Evolutionary conservation across 768 basidiomycete genomes (phyloP).

Genomic region (Rickenella mellea): DNA sequence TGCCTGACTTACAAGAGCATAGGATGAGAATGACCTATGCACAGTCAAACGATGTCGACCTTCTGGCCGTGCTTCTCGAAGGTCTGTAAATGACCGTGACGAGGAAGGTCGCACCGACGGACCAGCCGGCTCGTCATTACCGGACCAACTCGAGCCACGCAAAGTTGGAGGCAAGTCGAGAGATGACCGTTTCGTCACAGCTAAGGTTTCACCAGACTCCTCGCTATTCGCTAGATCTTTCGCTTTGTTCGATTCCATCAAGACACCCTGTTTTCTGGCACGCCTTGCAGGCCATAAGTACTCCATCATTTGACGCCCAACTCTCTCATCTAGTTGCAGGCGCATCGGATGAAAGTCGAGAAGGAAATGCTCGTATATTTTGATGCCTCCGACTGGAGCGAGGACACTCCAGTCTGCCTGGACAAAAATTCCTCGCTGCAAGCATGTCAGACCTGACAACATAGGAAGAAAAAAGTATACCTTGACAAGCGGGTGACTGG

Average conservation of each 20-base stretch:
- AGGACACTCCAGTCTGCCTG: constrained; percentile 73
- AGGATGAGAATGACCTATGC: no score
- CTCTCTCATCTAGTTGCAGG: constrained; percentile 75
- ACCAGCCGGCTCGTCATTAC: no score
- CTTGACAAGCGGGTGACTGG: constrained; percentile 64
- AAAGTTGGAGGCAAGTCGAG: no score
- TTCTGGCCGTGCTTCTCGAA: no score
- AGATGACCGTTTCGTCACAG: no score
- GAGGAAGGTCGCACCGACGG: no score
- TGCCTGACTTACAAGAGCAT: no score
- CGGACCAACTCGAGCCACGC: no score
- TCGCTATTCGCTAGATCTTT: no score
- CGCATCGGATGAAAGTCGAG: constrained; percentile 79
- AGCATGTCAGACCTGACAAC: constrained; percentile 4
- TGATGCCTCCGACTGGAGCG: constrained; percentile 90
- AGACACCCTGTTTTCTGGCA: background rate
- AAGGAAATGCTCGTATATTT: constrained; percentile 77
- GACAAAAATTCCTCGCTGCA: constrained; percentile 62
- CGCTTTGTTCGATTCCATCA: background rate
- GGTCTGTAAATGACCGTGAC: no score
- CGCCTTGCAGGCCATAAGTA: constrained; percentile 67
- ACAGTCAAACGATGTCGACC: no score
- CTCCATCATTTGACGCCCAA: constrained; percentile 76
- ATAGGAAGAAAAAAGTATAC: constrained; percentile 27
- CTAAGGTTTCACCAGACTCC: no score